These are phyloP conservation scores for Phaeotremella skinneri DNA, from an alignment of 768 basidiomycete genomes.

Conservation along the genomic window DNA sequence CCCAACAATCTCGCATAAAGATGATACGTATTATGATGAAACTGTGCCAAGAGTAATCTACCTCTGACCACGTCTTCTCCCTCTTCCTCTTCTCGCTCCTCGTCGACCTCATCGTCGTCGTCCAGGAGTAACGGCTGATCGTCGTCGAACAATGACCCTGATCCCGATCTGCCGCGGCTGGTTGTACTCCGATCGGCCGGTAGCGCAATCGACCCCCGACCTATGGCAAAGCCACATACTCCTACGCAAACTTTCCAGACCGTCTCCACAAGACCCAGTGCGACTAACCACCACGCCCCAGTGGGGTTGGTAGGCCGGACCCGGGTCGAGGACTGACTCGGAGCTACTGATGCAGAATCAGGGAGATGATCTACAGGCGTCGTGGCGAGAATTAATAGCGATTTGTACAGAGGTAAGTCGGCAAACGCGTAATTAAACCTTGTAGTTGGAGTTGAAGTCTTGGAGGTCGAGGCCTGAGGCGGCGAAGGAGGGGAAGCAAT, in stretches of 20 bases:
- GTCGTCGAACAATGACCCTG: slow-evolving; percentile 22
- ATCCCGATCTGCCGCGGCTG: slow-evolving; percentile 34
- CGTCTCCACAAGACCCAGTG: slow-evolving; percentile 31
- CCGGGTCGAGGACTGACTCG: background rate
- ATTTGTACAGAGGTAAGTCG: slow-evolving; percentile 43
- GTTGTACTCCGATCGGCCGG: slow-evolving; percentile 11
- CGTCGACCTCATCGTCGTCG: slow-evolving; percentile 12
- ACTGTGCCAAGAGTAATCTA: slow-evolving; percentile 30
- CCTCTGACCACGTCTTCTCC: slow-evolving; percentile 30
- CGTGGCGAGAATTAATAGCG: slow-evolving; percentile 23
- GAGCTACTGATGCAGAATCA: background rate
- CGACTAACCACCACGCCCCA: slow-evolving; percentile 40
- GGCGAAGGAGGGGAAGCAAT: background rate
- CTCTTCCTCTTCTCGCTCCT: slow-evolving; percentile 3
- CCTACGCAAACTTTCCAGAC: slow-evolving; percentile 47
- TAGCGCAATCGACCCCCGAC: slow-evolving; percentile 16
- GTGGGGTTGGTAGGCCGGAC: slow-evolving; percentile 13
- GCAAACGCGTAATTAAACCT: slow-evolving; percentile 37
- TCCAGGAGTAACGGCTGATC: slow-evolving; percentile 4
- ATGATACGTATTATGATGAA: slow-evolving; percentile 40
- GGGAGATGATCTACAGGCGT: background rate
- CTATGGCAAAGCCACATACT: slow-evolving; percentile 46
- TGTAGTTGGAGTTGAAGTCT: slow-evolving; percentile 1
- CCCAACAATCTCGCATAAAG: slow-evolving; percentile 21
- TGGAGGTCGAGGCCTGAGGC: background rate